Percentiles rank a stretch among this genome's conserved stretches.
Evolutionary conservation across 1,284 basidiomycete genomes (phyloP).

Genomic region (Cutaneotrichosporon sp.): DNA sequence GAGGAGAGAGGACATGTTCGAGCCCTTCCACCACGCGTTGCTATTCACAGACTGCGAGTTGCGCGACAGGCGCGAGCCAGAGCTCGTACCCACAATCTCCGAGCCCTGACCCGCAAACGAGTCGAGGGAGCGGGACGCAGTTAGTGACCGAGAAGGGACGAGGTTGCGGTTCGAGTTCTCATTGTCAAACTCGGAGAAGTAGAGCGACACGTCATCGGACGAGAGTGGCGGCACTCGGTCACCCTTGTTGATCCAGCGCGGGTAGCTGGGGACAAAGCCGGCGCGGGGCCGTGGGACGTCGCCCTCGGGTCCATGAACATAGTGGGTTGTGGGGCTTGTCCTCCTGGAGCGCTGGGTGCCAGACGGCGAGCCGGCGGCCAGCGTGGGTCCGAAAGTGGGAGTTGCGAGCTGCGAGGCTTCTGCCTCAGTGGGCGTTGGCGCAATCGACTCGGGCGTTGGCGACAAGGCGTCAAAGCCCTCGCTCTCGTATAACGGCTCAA

Average conservation of each 20-base stretch:
- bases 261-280: slow-evolving; percentile 51
- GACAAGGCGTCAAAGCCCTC: slow-evolving; percentile 2
- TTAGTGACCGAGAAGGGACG: neutral
- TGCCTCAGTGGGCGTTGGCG: neutral
- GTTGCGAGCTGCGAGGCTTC: neutral
- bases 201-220: slow-evolving; percentile 34
- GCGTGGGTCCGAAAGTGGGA: neutral
- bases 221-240: slow-evolving; percentile 31
- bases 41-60: neutral
- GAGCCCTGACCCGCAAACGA: slow-evolving; percentile 24
- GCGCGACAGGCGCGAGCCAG: slow-evolving; percentile 5
- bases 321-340: neutral
- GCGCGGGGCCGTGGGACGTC: slow-evolving; percentile 38
- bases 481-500: slow-evolving; percentile 18
- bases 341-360: neutral
- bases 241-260: slow-evolving; percentile 35
- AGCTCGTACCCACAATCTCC: slow-evolving; percentile 6
- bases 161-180: neutral
- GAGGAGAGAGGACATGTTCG: slow-evolving; percentile 5
- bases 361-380: neutral
- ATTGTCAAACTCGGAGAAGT: slow-evolving; percentile 24
- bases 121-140: slow-evolving; percentile 18
- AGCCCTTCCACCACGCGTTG: slow-evolving; percentile 6
- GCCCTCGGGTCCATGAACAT: neutral
- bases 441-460: neutral